A percentile compares a stretch with the other conserved stretches of the same genome.
Evolutionary conservation across 257 asterid genomes (phyloP).

Genomic region (Primulina eburnea): DNA sequence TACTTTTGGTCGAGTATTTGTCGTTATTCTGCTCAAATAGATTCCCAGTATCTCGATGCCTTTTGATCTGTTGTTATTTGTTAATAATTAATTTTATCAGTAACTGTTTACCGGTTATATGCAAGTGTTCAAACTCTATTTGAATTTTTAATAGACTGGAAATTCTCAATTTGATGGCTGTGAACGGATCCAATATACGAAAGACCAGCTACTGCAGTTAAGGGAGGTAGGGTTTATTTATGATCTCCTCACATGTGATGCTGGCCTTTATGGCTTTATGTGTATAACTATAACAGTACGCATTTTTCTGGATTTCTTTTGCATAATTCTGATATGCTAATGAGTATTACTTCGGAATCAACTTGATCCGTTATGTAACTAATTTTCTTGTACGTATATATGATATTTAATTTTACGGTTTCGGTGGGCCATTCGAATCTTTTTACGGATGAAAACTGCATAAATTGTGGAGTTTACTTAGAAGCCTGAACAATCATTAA

Average conservation of each 20-base stretch:
- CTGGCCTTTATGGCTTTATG: too few relatives aligned
- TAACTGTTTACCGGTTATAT: neutral
- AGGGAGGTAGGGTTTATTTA: conserved; percentile 42
- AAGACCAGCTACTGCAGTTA: conserved; percentile 50
- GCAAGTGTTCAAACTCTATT: neutral
- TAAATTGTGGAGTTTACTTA: neutral
- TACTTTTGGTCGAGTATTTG: conserved; percentile 6
- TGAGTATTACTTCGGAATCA: neutral
- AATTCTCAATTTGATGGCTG: conserved; percentile 47
- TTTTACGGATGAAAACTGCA: neutral
- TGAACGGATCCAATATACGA: conserved; percentile 43
- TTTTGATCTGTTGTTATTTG: neutral
- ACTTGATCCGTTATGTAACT: neutral
- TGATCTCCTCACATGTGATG: neutral
- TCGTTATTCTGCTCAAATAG: neutral
- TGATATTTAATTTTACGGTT: neutral
- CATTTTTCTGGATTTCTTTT: neutral
- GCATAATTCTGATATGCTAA: neutral
- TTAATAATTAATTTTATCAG: neutral
- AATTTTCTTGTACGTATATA: conserved; percentile 7
- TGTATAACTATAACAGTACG: neutral
- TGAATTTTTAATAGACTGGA: conserved; percentile 38
- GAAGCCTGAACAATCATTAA: neutral
- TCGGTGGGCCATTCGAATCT: neutral
- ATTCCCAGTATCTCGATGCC: conserved; percentile 3